Base-by-base conservation (phyloP, 805 yeast species). In the Wickerhamomyces mucosus region DNA sequence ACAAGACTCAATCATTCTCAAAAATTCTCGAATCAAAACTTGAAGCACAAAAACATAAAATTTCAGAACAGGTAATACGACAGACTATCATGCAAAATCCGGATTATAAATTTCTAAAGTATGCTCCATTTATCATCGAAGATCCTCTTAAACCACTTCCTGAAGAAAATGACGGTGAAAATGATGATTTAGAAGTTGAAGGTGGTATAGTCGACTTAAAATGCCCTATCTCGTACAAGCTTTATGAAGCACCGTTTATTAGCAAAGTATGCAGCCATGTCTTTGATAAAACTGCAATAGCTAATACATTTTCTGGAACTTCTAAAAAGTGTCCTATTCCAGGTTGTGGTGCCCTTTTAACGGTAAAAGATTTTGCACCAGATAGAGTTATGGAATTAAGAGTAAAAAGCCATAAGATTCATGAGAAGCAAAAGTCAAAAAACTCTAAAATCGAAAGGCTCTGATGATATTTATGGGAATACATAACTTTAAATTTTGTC, bases 171-270 rank as follows among this genome's bases (percentile, higher is more conserved):
- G 44, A 37, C 2, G 53, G 46, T 10, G 75, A 63, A 11, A 77
- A 70, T 23, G 83, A 76, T 15, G 89, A 78, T 15, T 28, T 81
- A 20, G 70, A 65, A 26, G 67, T 81, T 6, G 73, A 71, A 8
- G 94, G 92, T 34, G 92, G 92, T 23, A 69, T 58, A 22, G 59
- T 82, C n/a, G 73, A 76, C 28, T 48, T 82, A 35, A 65, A 61
- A 17, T 85, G 88, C 48, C 89, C 89, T 0, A 60, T 81, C 11
- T 71, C 86, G 0, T 47, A 68, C 36, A 59, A 64, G 32, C 50
- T 59, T 26, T 78, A 70, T 50, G 58, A 51, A 15, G 55, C 55
- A 4, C 92, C 94, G 1, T 59, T 70, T 43, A 65, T 58, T n/a
- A 70, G 78, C 3, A 53, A 43, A 17, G 53, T 48, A 19, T 82